Conservation (phyloP, 2,329 filamentous ascomycete species). For the Zymoseptoria crescenta region DNA sequence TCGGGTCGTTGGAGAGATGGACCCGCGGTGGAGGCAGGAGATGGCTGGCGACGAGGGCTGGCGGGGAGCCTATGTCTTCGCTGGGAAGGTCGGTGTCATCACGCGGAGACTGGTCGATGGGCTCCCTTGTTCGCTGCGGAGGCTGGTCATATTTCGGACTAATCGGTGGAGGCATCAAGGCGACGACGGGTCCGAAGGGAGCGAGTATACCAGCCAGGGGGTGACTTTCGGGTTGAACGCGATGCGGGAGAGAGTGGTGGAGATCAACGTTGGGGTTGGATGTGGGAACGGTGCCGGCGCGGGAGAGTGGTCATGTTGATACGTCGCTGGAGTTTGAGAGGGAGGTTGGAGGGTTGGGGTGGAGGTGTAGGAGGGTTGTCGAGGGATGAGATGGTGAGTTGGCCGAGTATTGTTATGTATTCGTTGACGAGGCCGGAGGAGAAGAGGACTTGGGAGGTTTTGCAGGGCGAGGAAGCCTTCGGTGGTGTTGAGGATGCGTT, state of each 20-base stretch:
- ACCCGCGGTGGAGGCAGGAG: not conserved
- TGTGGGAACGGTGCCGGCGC: not conserved
- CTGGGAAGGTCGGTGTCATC: not conserved
- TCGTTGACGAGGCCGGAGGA: constrained; percentile 1
- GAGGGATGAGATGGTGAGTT: not conserved
- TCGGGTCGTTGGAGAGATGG: not conserved
- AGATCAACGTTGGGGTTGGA: not conserved
- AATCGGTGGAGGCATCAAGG: constrained; percentile 3
- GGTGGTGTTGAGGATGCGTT: not conserved
- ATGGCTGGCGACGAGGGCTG: constrained; percentile 3
- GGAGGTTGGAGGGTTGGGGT: constrained; percentile 1
- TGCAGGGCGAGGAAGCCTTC: constrained; percentile 1
- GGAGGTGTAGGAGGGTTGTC: constrained; percentile 1
- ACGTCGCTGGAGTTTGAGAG: not conserved
- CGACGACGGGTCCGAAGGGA: not conserved
- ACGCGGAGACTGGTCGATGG: not conserved
- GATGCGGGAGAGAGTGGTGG: constrained; percentile 2
- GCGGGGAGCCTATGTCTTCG: not conserved
- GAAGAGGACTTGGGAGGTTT: constrained; percentile 1
- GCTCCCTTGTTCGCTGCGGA: not conserved
- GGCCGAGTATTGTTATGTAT: constrained; percentile 4
- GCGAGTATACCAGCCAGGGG: not conserved
- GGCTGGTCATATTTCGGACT: constrained; percentile 1
- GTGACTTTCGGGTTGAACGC: not conserved
- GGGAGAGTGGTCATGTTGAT: not conserved